phyloP scores from a whole-genome alignment of 768 basidiomycete genomes.

The Pluteus cervinus region DNA sequence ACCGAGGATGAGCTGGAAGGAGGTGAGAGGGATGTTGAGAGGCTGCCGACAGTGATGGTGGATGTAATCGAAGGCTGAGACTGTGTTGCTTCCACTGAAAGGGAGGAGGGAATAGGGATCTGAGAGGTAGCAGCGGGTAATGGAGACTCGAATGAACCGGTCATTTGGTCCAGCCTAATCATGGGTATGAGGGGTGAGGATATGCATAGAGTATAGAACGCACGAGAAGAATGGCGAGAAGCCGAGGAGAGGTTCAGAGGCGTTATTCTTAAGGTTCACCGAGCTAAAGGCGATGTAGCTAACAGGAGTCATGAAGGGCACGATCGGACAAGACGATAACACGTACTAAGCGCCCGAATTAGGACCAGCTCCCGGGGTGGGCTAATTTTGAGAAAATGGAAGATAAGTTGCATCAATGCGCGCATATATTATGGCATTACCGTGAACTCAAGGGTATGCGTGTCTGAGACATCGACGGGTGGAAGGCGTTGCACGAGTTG shows the following conservation, averaged over 20 bases:
- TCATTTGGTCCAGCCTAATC: constrained; percentile 6
- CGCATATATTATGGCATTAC: background rate
- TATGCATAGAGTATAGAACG: too few species aligned
- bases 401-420: background rate
- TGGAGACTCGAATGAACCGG: constrained; percentile 5
- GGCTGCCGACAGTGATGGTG: background rate
- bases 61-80: background rate
- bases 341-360: constrained; percentile 6
- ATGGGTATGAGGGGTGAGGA: too few species aligned
- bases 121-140: constrained; percentile 2
- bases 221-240: constrained; percentile 4
- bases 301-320: too few species aligned
- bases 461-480: background rate
- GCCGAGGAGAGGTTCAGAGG: background rate
- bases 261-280: background rate
- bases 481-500: constrained; percentile 6
- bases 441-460: constrained; percentile 3
- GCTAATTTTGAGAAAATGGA: background rate
- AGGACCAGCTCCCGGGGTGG: constrained; percentile 5
- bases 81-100: background rate
- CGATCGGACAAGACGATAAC: too few species aligned
- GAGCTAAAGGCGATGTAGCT: constrained; percentile 6
- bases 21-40: background rate
- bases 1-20: background rate
- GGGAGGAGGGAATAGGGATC: background rate